A percentile compares a stretch with the other conserved stretches of the same genome.
These are phyloP conservation scores for Xylaria flabelliformis DNA, from an alignment of 495 filamentous ascomycete genomes.

Conservation along the genomic window DNA sequence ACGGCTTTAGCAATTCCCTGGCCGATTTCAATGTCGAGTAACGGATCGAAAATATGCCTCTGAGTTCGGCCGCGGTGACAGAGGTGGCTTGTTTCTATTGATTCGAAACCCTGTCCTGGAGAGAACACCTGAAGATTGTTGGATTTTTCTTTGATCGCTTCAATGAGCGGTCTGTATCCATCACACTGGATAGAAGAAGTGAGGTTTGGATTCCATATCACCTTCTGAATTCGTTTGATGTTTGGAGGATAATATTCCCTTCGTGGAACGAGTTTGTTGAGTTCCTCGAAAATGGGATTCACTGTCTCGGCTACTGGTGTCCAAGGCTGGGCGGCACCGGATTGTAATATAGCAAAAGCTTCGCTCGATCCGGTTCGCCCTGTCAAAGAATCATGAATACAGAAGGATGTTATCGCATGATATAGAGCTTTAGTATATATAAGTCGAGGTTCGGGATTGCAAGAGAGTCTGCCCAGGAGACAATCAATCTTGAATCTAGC, in stretches of 20 bases:
- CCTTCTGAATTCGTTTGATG: constrained; percentile 55
- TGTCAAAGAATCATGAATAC: constrained; percentile 63
- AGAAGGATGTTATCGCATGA: constrained; percentile 66
- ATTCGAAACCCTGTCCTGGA: neutral
- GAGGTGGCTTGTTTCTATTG: constrained; percentile 35
- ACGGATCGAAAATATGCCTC: constrained; percentile 49
- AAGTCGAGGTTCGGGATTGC: constrained; percentile 53
- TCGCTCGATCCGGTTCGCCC: constrained; percentile 66
- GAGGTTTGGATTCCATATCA: constrained; percentile 53
- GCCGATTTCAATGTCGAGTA: constrained; percentile 25
- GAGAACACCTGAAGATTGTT: constrained; percentile 43
- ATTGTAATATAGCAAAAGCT: constrained; percentile 56
- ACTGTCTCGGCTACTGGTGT: constrained; percentile 32
- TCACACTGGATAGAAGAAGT: constrained; percentile 63
- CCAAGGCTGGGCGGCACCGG: constrained; percentile 55
- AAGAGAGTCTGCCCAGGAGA: constrained; percentile 52
- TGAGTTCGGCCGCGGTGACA: constrained; percentile 45
- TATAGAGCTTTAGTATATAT: constrained; percentile 60
- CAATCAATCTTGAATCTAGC: constrained; percentile 55
- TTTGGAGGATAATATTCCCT: constrained; percentile 63
- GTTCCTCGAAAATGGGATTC: constrained; percentile 35
- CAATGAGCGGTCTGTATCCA: constrained; percentile 46
- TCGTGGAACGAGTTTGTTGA: constrained; percentile 52
- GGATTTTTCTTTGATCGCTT: constrained; percentile 51
- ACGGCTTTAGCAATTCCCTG: neutral